Evolutionary conservation across 164 flowering plant genomes (phyloP).

Genomic region (Hamamelis virginiana): DNA sequence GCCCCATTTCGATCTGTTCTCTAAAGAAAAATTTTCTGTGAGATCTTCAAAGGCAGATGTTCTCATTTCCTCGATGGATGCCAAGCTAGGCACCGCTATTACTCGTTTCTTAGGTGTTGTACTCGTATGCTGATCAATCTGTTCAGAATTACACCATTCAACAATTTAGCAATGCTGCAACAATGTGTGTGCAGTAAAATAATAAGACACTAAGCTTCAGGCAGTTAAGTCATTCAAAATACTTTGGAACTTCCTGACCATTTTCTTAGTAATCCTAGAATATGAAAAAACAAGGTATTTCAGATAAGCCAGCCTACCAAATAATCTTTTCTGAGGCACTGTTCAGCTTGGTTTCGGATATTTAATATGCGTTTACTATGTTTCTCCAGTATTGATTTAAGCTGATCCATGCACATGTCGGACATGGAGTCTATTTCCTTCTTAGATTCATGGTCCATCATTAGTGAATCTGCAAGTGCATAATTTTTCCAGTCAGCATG

Average conservation of each 20-base stretch:
- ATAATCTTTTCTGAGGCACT: constrained; percentile 57
- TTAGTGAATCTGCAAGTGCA: constrained; percentile 51
- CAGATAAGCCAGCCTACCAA: constrained; percentile 39
- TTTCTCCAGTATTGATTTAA: constrained; percentile 33
- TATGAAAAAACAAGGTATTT: too few species aligned
- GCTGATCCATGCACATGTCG: constrained; percentile 43
- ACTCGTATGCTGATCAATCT: constrained; percentile 46
- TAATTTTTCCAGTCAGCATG: too few species aligned
- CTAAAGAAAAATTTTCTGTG: constrained; percentile 20
- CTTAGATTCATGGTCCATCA: constrained; percentile 48
- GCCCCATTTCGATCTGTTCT: constrained; percentile 24
- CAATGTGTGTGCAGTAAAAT: too few species aligned
- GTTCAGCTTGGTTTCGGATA: constrained; percentile 49
- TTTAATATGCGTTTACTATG: constrained; percentile 40
- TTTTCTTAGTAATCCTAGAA: too few species aligned
- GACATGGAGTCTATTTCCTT: constrained; percentile 43
- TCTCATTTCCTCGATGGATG: constrained; percentile 64
- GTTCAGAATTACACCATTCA: constrained; percentile 18
- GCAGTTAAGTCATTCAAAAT: too few species aligned
- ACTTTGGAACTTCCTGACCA: too few species aligned
- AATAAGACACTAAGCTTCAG: too few species aligned
- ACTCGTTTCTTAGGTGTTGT: constrained; percentile 36
- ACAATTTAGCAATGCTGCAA: background rate
- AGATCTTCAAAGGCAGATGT: constrained; percentile 27
- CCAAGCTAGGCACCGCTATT: constrained; percentile 53